Conservation (phyloP, 129 eudicot species). For the Pseudognaphalium luteoalbum region DNA sequence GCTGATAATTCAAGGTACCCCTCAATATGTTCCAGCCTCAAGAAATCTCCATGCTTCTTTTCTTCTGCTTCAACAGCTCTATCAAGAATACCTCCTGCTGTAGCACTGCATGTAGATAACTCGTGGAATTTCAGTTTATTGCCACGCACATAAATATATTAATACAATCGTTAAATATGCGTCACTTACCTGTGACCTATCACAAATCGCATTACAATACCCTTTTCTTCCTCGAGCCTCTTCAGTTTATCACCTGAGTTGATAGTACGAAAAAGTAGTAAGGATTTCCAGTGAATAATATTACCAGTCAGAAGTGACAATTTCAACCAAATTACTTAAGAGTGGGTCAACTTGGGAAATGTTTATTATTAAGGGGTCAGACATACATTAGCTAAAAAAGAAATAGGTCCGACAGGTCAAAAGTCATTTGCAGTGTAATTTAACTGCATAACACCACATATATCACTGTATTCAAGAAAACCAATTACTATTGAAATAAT, state of each 20-base stretch:
- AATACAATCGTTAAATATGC: not conserved
- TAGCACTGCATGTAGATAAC: slow-evolving; percentile 51
- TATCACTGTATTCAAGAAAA: not conserved
- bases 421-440: not conserved
- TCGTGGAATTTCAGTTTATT: not conserved
- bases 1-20: slow-evolving; percentile 93
- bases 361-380: not conserved
- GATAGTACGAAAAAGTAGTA: not conserved
- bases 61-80: slow-evolving; percentile 91
- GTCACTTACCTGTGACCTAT: slow-evolving; percentile 88
- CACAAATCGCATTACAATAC: slow-evolving; percentile 84
- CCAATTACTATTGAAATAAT: not conserved
- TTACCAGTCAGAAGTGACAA: slow-evolving; percentile 5
- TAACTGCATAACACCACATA: not conserved
- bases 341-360: not conserved
- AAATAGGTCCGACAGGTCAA: not conserved
- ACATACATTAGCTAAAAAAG: not conserved
- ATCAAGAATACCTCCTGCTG: slow-evolving; percentile 83
- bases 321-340: not conserved
- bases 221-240: slow-evolving; percentile 92
- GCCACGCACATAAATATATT: not conserved
- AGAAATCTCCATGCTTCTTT: slow-evolving; percentile 75
- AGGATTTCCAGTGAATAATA: not conserved
- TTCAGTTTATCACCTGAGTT: slow-evolving; percentile 71
- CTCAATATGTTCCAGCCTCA: slow-evolving; percentile 88